Percentiles rank a stretch among this genome's conserved stretches.
Conservation (phyloP, 1,284 basidiomycete species). For the Tylopilus sp. region DNA sequence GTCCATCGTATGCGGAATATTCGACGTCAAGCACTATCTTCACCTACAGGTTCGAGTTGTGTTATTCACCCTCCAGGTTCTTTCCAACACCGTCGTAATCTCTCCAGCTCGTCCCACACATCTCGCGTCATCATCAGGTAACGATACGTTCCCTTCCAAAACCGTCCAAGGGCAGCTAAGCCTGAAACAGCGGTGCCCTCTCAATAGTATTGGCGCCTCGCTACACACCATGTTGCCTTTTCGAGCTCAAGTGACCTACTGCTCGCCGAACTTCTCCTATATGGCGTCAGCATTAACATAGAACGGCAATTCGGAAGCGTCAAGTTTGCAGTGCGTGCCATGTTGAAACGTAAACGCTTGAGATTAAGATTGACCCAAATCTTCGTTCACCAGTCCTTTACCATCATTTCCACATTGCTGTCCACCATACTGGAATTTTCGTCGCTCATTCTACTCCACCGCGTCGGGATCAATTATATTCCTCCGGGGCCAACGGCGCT, state of each 20-base stretch:
- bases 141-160: conserved; percentile 2
- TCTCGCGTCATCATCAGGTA: conserved; percentile 70
- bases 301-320: conserved; percentile 84
- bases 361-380: conserved; percentile 6
- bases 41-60: conserved; percentile 63
- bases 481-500: conserved; percentile 74
- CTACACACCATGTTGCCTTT: conserved; percentile 74
- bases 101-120: conserved; percentile 60
- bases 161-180: conserved; percentile 16
- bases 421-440: conserved; percentile 67
- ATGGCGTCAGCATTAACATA: conserved; percentile 66
- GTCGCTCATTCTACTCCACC: conserved; percentile 58
- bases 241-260: conserved; percentile 84
- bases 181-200: conserved; percentile 19
- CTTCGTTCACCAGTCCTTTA: conserved; percentile 59
- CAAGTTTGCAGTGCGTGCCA: conserved; percentile 78
- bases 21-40: conserved; percentile 84
- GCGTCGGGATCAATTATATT: conserved; percentile 65
- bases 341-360: neutral
- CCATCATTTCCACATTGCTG: conserved; percentile 58
- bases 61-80: conserved; percentile 1
- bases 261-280: conserved; percentile 72
- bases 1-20: conserved; percentile 70
- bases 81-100: conserved; percentile 9
- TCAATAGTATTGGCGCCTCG: conserved; percentile 79